phyloP scores from a whole-genome alignment of 2,329 filamentous ascomycete species.

The Fusarium succisae region DNA sequence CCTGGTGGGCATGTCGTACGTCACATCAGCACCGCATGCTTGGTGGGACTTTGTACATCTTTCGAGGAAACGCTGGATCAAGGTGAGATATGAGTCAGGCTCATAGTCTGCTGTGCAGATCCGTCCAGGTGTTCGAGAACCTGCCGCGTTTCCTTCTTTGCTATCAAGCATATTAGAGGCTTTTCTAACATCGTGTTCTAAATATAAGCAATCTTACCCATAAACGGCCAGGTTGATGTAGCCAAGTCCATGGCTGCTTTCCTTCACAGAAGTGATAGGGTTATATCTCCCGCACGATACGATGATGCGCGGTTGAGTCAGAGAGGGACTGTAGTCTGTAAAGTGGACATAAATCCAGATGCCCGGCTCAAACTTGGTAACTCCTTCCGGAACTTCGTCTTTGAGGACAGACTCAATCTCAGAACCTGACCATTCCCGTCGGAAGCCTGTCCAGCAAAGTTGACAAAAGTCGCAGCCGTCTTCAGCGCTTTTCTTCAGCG shows the following conservation, averaged over 20 bases:
- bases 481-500: not conserved
- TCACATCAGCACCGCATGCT: not conserved
- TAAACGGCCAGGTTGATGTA: not conserved
- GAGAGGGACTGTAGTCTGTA: not conserved
- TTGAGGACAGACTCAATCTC: not conserved
- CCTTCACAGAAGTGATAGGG: not conserved
- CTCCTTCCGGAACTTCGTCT: not conserved
- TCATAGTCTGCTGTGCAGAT: not conserved
- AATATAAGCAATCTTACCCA: not conserved
- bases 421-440: not conserved
- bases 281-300: not conserved
- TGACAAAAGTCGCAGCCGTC: slow-evolving; percentile 10
- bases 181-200: too few species aligned
- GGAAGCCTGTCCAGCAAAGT: slow-evolving; percentile 12
- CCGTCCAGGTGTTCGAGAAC: not conserved
- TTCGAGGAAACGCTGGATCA: not conserved
- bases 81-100: not conserved
- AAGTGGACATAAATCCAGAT: slow-evolving; percentile 19
- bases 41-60: not conserved
- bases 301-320: not conserved
- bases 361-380: not conserved
- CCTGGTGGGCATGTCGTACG: not conserved
- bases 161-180: not conserved
- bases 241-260: not conserved
- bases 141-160: not conserved